These are phyloP conservation scores for Termitomyces sp. DNA, from an alignment of 768 basidiomycete species.

Conservation along the genomic window DNA sequence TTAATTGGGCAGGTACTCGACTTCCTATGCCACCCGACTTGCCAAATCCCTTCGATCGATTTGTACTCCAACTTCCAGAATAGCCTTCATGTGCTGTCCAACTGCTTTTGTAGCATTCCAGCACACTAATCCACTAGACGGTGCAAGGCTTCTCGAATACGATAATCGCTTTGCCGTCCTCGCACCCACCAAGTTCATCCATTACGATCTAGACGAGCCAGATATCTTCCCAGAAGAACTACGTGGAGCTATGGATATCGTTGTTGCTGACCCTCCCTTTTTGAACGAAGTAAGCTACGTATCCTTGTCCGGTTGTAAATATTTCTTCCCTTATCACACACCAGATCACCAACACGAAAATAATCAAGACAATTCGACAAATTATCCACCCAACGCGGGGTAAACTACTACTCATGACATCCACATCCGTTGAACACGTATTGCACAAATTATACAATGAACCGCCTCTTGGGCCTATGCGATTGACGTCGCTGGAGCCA, in stretches of 20 bases:
- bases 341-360: conserved; percentile 36
- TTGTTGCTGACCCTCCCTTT: conserved; percentile 43
- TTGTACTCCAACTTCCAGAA: conserved; percentile 27
- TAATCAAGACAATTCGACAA: conserved; percentile 34
- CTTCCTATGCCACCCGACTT: conserved; percentile 34
- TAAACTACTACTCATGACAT: conserved; percentile 37
- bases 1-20: conserved; percentile 33
- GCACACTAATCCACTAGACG: conserved; percentile 28
- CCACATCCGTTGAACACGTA: conserved; percentile 32
- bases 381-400: conserved; percentile 35
- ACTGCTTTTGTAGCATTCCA: conserved; percentile 48
- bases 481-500: conserved; percentile 25
- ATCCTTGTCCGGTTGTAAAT: conserved; percentile 1
- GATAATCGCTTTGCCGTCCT: conserved; percentile 41
- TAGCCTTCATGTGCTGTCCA: conserved; percentile 45
- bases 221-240: conserved; percentile 32
- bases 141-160: conserved; percentile 35
- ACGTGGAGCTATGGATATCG: conserved; percentile 32
- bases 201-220: conserved; percentile 42
- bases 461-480: conserved; percentile 36
- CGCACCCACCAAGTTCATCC: conserved; percentile 34
- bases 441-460: conserved; percentile 31
- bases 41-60: conserved; percentile 29
- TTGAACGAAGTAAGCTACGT: conserved; percentile 36
- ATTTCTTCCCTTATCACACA: neutral